A percentile compares a stretch with the other conserved stretches of the same genome.
Conservation (phyloP, 495 filamentous ascomycete genomes). For the Wilcoxina mikolae region DNA sequence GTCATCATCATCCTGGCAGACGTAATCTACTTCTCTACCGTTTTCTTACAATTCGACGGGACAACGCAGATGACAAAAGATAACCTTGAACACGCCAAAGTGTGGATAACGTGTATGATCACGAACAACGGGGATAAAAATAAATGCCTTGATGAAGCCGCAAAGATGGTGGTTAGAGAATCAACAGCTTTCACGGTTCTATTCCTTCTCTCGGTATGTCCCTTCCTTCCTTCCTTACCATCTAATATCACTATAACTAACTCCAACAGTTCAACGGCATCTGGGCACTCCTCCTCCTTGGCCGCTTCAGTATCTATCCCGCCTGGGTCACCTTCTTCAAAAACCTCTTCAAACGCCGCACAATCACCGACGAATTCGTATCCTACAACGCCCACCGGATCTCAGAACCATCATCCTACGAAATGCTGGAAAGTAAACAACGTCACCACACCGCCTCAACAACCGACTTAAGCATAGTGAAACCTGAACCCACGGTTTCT, state of each 20-base stretch:
- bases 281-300: constrained; percentile 68
- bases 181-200: constrained; percentile 68
- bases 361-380: constrained; percentile 54
- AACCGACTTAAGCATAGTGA: constrained; percentile 11
- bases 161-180: constrained; percentile 49
- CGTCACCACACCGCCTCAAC: background rate
- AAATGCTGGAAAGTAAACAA: constrained; percentile 47
- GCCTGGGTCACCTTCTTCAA: constrained; percentile 64
- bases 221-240: background rate
- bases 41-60: constrained; percentile 75
- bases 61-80: constrained; percentile 41
- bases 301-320: constrained; percentile 62
- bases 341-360: constrained; percentile 32
- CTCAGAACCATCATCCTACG: constrained; percentile 56
- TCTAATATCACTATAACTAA: constrained; percentile 16
- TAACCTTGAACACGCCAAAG: constrained; percentile 34
- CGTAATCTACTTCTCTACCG: constrained; percentile 77
- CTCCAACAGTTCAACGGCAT: constrained; percentile 55
- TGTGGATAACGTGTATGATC: constrained; percentile 61
- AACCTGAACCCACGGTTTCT: constrained; percentile 19
- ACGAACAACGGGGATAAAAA: constrained; percentile 45
- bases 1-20: constrained; percentile 77
- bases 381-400: constrained; percentile 60
- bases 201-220: constrained; percentile 59
- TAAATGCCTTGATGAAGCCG: constrained; percentile 45